A percentile compares a stretch with the other conserved stretches of the same genome.
phyloP scores from a whole-genome alignment of 2,329 filamentous ascomycete species.

The Chrysosphaeria jannelii region DNA sequence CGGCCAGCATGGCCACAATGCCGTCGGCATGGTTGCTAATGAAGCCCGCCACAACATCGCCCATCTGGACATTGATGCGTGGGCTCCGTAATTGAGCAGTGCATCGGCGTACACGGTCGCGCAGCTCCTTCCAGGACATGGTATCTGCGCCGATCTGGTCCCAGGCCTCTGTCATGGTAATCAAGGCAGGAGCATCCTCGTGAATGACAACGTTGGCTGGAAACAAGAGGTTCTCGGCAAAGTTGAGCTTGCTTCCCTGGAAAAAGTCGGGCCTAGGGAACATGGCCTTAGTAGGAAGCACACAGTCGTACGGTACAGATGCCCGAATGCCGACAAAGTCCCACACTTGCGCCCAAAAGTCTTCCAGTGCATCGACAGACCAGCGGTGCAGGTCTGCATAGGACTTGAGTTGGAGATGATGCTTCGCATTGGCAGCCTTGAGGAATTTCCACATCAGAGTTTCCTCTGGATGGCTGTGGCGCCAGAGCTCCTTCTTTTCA shows the following conservation, averaged over 20 bases:
- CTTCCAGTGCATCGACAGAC: constrained; percentile 46
- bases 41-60: constrained; percentile 36
- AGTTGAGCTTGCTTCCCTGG: constrained; percentile 50
- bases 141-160: constrained; percentile 17
- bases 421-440: constrained; percentile 33
- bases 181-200: constrained; percentile 34
- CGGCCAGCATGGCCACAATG: constrained; percentile 61
- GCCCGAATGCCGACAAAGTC: constrained; percentile 48
- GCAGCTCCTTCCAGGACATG: constrained; percentile 48
- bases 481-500: constrained; percentile 25
- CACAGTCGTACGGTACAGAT: constrained; percentile 32
- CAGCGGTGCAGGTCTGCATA: constrained; percentile 60
- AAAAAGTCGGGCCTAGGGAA: constrained; percentile 80
- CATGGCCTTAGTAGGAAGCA: constrained; percentile 36
- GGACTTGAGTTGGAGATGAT: constrained; percentile 26
- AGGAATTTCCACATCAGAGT: constrained; percentile 49
- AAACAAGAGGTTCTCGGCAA: constrained; percentile 81
- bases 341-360: constrained; percentile 74
- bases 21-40: constrained; percentile 76
- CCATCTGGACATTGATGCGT: constrained; percentile 24
- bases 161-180: constrained; percentile 44
- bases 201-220: constrained; percentile 24
- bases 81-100: constrained; percentile 30
- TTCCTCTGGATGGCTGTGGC: constrained; percentile 30
- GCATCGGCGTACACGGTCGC: constrained; percentile 47